Evolutionary conservation across 257 asterid genomes (phyloP).

Genomic region (Ligustrum vulgare): DNA sequence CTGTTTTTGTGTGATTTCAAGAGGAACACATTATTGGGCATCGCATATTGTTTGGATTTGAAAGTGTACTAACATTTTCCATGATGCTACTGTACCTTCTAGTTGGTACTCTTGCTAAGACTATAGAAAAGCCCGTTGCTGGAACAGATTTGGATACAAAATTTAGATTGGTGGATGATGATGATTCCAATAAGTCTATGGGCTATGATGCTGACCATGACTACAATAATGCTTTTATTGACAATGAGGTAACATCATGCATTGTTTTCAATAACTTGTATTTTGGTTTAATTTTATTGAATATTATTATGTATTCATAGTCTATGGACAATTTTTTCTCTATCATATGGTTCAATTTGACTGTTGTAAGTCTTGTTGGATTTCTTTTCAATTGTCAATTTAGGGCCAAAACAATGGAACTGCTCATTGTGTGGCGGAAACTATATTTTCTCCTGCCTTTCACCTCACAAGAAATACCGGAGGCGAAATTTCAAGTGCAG

Average conservation of each 20-base stretch:
- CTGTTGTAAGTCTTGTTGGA: conserved; percentile 11
- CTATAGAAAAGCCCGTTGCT: conserved; percentile 44
- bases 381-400: conserved; percentile 11
- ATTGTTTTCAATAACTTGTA: conserved; percentile 9
- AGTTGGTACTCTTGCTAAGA: conserved; percentile 56
- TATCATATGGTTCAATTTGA: neutral
- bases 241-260: conserved; percentile 46
- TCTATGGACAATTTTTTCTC: neutral
- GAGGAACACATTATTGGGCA: conserved; percentile 1
- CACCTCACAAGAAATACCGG: conserved; percentile 57
- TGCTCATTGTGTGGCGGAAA: conserved; percentile 43
- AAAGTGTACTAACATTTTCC: conserved; percentile 26
- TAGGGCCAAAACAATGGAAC: conserved; percentile 53
- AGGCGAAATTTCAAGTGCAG: conserved; percentile 57
- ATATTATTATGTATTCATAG: neutral
- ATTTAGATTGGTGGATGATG: conserved; percentile 53
- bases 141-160: conserved; percentile 57
- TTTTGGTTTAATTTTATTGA: conserved; percentile 13
- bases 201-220: conserved; percentile 39
- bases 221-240: conserved; percentile 23
- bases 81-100: conserved; percentile 23
- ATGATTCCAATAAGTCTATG: conserved; percentile 44
- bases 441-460: conserved; percentile 92
- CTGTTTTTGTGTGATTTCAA: conserved; percentile 5
- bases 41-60: conserved; percentile 19